Conservation (phyloP, 176 grass and related monocot species). For the Avena insularis region DNA sequence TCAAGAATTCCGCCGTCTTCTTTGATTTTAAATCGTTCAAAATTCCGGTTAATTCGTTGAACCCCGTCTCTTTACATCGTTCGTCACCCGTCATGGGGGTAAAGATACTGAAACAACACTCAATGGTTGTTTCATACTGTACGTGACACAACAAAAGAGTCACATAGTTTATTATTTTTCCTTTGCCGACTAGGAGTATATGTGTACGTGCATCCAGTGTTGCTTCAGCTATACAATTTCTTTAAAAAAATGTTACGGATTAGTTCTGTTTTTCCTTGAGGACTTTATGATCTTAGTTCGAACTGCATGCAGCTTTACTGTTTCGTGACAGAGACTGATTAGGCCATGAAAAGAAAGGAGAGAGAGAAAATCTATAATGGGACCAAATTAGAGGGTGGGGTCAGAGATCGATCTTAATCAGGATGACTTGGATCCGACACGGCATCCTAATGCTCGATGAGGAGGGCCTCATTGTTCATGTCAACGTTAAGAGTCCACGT, state of each 20-base stretch:
- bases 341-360: neutral
- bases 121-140: neutral
- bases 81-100: neutral
- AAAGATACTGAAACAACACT: neutral
- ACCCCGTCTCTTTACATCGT: neutral
- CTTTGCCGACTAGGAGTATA: too few species aligned
- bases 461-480: neutral
- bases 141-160: neutral
- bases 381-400: neutral
- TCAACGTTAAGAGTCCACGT: neutral
- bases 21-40: too few species aligned
- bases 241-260: neutral
- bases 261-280: neutral
- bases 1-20: neutral
- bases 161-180: neutral
- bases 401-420: constrained; percentile 41
- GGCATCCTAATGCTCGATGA: neutral
- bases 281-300: neutral
- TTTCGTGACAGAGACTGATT: neutral
- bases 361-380: neutral
- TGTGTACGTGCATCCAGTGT: neutral
- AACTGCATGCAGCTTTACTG: neutral
- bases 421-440: constrained; percentile 46
- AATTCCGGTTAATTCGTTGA: neutral
- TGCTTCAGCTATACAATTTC: neutral